Percentiles rank a stretch among this genome's conserved stretches.
Evolutionary conservation across 2,329 filamentous ascomycete genomes (phyloP).

Genomic region (Penicillium vulpinum): DNA sequence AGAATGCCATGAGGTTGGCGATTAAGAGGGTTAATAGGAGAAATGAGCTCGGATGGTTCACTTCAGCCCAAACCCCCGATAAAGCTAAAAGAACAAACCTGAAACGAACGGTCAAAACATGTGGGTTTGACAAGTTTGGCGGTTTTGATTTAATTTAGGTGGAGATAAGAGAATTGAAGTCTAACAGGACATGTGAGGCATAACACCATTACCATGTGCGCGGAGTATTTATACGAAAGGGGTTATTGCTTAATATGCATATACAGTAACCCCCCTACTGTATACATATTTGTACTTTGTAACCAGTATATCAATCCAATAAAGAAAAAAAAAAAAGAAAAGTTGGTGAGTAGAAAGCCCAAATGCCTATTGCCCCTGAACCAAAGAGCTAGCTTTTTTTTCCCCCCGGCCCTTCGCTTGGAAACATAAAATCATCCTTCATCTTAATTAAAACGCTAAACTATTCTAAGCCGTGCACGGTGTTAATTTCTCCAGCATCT

Average conservation of each 20-base stretch:
- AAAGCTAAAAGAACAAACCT: constrained; percentile 3
- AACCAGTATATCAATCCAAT: too few relatives aligned
- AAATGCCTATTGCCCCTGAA: constrained; percentile 3
- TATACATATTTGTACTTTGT: too few relatives aligned
- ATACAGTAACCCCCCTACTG: neutral
- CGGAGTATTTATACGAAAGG: neutral
- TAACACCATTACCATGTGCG: constrained; percentile 6
- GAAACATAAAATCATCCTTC: constrained; percentile 19
- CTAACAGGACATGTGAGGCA: too few relatives aligned
- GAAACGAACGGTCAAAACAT: constrained; percentile 14
- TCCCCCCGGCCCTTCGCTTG: neutral
- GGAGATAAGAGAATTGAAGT: neutral
- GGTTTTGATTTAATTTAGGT: neutral
- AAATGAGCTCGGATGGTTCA: neutral
- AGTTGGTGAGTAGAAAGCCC: too few relatives aligned
- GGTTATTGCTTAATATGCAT: neutral
- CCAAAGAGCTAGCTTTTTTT: too few relatives aligned
- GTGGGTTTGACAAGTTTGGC: neutral
- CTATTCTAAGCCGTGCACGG: constrained; percentile 22
- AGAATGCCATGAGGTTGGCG: neutral
- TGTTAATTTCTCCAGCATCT: constrained; percentile 16
- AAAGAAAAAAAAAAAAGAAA: neutral
- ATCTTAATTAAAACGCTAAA: constrained; percentile 25
- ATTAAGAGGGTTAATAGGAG: neutral
- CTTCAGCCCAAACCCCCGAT: neutral